Conservation (phyloP, 2,329 filamentous ascomycete species). For the Aspergillus pseudoglaucus region DNA sequence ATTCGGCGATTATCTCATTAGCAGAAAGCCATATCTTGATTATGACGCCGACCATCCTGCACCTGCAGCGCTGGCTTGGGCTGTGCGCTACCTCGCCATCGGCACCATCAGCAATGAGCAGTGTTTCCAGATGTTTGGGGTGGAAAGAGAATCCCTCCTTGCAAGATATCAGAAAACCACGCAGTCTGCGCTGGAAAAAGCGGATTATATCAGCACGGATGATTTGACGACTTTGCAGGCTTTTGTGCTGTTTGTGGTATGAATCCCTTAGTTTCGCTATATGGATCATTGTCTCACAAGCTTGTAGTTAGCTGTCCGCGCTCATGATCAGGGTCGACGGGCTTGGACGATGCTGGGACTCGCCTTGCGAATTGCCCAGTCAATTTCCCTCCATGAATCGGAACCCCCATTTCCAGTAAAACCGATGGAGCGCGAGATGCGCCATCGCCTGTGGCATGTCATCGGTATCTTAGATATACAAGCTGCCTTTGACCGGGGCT, state of each 20-base stretch:
- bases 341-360: constrained; percentile 29
- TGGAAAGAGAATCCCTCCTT: constrained; percentile 13
- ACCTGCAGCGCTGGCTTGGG: constrained; percentile 17
- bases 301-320: constrained; percentile 15
- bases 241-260: constrained; percentile 22
- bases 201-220: constrained; percentile 24
- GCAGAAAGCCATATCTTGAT: constrained; percentile 22
- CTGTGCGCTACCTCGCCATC: constrained; percentile 22
- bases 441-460: constrained; percentile 23
- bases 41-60: constrained; percentile 23
- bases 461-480: constrained; percentile 26
- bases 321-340: constrained; percentile 25
- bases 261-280: too few species aligned
- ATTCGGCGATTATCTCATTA: constrained; percentile 18
- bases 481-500: constrained; percentile 24
- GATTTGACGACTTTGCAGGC: constrained; percentile 28
- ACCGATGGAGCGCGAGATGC: constrained; percentile 26
- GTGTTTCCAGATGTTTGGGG: constrained; percentile 15
- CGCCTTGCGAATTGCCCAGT: constrained; percentile 26
- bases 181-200: constrained; percentile 17
- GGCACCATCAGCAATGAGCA: constrained; percentile 18
- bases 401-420: constrained; percentile 23
- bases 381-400: constrained; percentile 23
- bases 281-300: too few species aligned
- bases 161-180: constrained; percentile 18